Conservation (phyloP, 768 basidiomycete genomes). For the Pleurotus giganteus region DNA sequence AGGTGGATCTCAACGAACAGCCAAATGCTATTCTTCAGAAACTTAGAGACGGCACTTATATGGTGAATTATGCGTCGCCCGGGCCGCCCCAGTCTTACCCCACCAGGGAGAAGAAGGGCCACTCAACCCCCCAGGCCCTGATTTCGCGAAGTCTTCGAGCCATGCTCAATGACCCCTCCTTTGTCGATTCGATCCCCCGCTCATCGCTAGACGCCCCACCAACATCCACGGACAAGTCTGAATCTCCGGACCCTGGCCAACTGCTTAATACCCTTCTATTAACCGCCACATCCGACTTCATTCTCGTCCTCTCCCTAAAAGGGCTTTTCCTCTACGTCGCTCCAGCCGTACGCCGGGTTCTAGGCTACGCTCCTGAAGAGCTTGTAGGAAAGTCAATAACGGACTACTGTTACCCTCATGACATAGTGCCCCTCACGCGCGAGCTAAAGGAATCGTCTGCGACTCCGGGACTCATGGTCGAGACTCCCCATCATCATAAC, state of each 20-base stretch:
- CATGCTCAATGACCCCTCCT: slow-evolving; percentile 44
- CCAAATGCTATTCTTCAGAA: slow-evolving; percentile 81
- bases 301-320: slow-evolving; percentile 90
- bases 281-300: slow-evolving; percentile 69
- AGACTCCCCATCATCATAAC: neutral
- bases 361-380: slow-evolving; percentile 86
- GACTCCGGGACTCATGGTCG: slow-evolving; percentile 8
- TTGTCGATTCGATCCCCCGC: slow-evolving; percentile 46
- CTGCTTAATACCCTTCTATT: slow-evolving; percentile 60
- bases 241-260: slow-evolving; percentile 34
- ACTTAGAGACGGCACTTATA: slow-evolving; percentile 74
- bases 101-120: slow-evolving; percentile 30
- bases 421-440: slow-evolving; percentile 87
- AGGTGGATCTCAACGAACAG: slow-evolving; percentile 88
- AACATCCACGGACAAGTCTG: slow-evolving; percentile 21
- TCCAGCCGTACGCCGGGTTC: slow-evolving; percentile 69
- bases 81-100: slow-evolving; percentile 3
- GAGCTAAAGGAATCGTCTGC: slow-evolving; percentile 78
- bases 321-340: slow-evolving; percentile 92
- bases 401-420: slow-evolving; percentile 86
- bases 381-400: slow-evolving; percentile 76
- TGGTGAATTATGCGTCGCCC: slow-evolving; percentile 52
- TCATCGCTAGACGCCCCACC: slow-evolving; percentile 36
- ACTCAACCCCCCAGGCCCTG: slow-evolving; percentile 26
- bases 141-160: slow-evolving; percentile 52